Evolutionary conservation across 2,329 filamentous ascomycete species (phyloP).

Genomic region (Arthrinium phaeospermum): DNA sequence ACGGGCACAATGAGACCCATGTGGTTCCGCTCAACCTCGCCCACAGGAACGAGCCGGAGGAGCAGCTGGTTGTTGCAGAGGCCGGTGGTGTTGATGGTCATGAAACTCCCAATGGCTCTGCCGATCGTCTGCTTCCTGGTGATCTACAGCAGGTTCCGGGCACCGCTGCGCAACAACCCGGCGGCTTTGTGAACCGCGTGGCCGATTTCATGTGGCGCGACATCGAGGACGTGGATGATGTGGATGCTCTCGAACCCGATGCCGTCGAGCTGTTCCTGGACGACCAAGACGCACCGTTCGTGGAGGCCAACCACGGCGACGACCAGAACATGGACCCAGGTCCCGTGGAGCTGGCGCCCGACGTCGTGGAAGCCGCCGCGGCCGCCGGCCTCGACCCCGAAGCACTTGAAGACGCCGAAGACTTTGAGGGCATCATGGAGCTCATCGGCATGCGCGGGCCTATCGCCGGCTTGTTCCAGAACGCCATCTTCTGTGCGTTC

Average conservation of each 20-base stretch:
- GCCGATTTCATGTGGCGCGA: constrained; percentile 69
- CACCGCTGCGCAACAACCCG: constrained; percentile 34
- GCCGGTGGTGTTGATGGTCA: background rate
- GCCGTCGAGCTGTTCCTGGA: constrained; percentile 67
- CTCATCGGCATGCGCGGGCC: constrained; percentile 96
- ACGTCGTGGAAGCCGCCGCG: constrained; percentile 68
- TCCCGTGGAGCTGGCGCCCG: constrained; percentile 49
- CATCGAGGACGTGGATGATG: constrained; percentile 49
- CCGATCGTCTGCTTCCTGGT: constrained; percentile 20
- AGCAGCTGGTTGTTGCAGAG: background rate
- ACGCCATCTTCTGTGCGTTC: constrained; percentile 91
- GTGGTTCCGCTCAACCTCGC: background rate
- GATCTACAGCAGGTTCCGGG: constrained; percentile 20
- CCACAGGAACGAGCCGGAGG: background rate
- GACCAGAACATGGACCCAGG: constrained; percentile 41
- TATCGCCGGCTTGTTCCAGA: constrained; percentile 87
- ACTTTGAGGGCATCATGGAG: constrained; percentile 95
- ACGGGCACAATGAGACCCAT: background rate
- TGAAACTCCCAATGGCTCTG: constrained; percentile 17
- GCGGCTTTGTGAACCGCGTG: constrained; percentile 49
- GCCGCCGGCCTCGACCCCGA: constrained; percentile 75
- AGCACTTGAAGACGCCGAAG: constrained; percentile 84
- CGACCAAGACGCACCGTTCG: constrained; percentile 44
- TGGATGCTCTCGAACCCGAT: constrained; percentile 64
- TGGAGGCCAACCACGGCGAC: constrained; percentile 41